Evolutionary conservation across 179 eudicot species (phyloP).

Genomic region (Monotropa hypopitys): DNA sequence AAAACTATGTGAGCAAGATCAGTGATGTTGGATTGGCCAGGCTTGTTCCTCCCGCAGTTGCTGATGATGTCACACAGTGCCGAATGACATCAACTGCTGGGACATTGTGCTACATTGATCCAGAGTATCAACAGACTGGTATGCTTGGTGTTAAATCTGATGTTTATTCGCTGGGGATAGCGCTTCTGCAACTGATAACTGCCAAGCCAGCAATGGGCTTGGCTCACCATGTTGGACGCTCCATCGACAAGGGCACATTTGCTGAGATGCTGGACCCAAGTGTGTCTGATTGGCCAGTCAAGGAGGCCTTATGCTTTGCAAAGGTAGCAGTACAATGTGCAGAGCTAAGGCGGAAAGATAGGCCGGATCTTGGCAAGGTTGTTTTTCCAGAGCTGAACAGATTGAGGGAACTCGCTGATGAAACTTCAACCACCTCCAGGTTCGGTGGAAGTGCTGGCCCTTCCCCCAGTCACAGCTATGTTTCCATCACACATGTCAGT

Average conservation of each 20-base stretch:
- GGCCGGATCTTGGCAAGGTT: constrained; percentile 27
- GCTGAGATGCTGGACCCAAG: constrained; percentile 20
- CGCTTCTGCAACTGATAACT: constrained; percentile 25
- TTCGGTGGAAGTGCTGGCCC: constrained; percentile 3
- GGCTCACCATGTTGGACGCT: constrained; percentile 16
- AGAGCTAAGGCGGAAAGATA: constrained; percentile 25
- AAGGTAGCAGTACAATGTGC: constrained; percentile 20
- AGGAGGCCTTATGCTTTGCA: constrained; percentile 19
- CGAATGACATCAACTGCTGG: constrained; percentile 30
- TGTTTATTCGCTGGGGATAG: constrained; percentile 24
- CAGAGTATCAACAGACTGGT: constrained; percentile 32
- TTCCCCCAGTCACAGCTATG: constrained; percentile 1
- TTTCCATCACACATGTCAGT: constrained; percentile 8
- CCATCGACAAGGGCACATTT: constrained; percentile 19
- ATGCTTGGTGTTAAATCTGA: constrained; percentile 35
- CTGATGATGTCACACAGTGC: constrained; percentile 22
- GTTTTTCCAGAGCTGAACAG: constrained; percentile 25
- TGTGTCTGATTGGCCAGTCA: constrained; percentile 26
- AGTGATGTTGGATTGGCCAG: constrained; percentile 36
- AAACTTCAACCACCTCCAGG: not conserved
- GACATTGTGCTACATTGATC: constrained; percentile 33
- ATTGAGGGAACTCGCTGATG: constrained; percentile 20
- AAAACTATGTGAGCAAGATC: constrained; percentile 33
- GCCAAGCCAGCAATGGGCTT: constrained; percentile 31
- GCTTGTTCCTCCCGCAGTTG: constrained; percentile 26